A percentile compares a stretch with the other conserved stretches of the same genome.
Conservation (phyloP, 371 early-diverging fungal genomes). For the Massospora cicadina region DNA sequence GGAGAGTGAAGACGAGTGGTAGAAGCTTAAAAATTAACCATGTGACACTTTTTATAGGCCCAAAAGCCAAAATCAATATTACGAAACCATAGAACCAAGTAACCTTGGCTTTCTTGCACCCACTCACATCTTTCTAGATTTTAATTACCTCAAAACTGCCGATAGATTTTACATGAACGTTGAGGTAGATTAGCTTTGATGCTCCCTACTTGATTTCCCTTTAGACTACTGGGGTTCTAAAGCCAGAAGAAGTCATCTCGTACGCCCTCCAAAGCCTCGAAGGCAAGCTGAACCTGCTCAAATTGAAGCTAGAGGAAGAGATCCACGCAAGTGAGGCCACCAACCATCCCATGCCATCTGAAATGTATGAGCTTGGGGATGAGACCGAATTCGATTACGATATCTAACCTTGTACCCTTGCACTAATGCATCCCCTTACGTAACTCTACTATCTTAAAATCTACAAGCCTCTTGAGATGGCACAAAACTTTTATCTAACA, state of each 20-base stretch:
- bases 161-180: constrained; percentile 67
- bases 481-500: too few species aligned
- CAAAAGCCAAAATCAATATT: not conserved
- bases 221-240: constrained; percentile 67
- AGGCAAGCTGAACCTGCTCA: constrained; percentile 45
- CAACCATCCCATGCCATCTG: not conserved
- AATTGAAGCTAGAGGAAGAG: not conserved
- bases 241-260: constrained; percentile 70
- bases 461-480: too few species aligned
- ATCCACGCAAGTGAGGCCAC: not conserved
- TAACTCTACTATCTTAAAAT: too few species aligned
- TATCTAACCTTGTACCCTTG: too few species aligned
- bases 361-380: not conserved
- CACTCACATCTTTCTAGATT: not conserved
- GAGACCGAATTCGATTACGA: not conserved
- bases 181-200: constrained; percentile 31
- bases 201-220: not conserved
- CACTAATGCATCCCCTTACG: too few species aligned
- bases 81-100: not conserved
- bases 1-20: constrained; percentile 76
- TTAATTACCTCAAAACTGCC: not conserved
- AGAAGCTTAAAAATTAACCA: constrained; percentile 14
- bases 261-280: constrained; percentile 63
- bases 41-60: not conserved
- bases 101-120: not conserved